phyloP scores from a whole-genome alignment of 495 filamentous ascomycete species.

The Xylaria bambusicola region DNA sequence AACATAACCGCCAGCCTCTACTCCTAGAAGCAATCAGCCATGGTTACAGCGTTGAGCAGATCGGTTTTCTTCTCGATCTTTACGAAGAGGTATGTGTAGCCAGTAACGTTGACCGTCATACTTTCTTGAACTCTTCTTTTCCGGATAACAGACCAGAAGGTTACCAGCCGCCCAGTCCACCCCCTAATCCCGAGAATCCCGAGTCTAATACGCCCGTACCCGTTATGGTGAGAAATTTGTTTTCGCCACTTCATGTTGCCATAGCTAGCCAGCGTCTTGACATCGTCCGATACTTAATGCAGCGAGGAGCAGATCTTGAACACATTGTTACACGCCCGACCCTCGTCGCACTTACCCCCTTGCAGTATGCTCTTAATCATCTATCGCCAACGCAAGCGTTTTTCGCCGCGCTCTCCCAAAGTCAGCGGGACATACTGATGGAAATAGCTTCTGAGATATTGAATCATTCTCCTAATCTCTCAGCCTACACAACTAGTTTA shows the following conservation, averaged over 20 bases:
- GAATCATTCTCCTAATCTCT: not conserved
- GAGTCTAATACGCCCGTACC: too few relatives aligned
- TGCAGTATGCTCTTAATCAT: not conserved
- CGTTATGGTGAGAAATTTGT: not conserved
- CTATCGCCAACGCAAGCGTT: too few relatives aligned
- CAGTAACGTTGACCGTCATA: not conserved
- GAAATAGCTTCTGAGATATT: not conserved
- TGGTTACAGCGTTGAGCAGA: not conserved
- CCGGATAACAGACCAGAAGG: not conserved
- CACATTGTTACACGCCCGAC: too few relatives aligned
- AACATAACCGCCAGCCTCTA: not conserved
- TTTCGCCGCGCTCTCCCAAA: too few relatives aligned
- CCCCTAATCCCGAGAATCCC: too few relatives aligned
- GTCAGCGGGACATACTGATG: too few relatives aligned
- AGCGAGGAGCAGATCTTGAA: slow-evolving; percentile 2
- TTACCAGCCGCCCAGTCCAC: not conserved
- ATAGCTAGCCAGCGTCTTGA: not conserved
- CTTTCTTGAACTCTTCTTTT: not conserved
- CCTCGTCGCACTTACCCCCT: not conserved
- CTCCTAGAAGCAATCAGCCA: not conserved
- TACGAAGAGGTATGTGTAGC: not conserved
- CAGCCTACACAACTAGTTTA: not conserved
- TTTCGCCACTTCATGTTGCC: not conserved
- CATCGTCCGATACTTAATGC: not conserved
- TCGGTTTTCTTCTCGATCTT: not conserved